Conservation (phyloP, 306 rosid species). For the Herpetospermum pedunculosum region DNA sequence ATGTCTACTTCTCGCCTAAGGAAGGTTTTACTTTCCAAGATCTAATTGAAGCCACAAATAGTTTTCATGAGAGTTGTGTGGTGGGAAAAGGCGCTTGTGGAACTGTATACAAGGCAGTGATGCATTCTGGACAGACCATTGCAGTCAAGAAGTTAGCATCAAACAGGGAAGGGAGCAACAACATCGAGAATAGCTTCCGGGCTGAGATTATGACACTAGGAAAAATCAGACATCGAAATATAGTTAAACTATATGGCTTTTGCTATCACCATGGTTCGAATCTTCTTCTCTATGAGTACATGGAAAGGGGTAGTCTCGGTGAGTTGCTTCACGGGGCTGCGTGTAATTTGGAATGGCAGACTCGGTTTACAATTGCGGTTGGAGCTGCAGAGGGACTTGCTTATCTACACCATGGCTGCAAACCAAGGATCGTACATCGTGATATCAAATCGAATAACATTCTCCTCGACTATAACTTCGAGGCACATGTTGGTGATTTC, state of each 20-base stretch:
- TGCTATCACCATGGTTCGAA: conserved; percentile 76
- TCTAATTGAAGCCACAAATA: conserved; percentile 69
- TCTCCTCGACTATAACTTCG: conserved; percentile 51
- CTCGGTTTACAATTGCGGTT: conserved; percentile 55
- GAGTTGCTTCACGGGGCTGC: conserved; percentile 63
- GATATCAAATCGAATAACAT: conserved; percentile 86
- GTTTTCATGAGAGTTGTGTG: conserved; percentile 44
- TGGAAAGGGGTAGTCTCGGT: conserved; percentile 83
- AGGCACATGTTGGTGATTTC: conserved; percentile 87
- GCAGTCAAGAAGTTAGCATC: conserved; percentile 79
- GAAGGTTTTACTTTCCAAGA: conserved; percentile 73
- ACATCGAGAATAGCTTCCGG: conserved; percentile 55
- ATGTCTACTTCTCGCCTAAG: conserved; percentile 68
- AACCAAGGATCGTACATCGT: conserved; percentile 74
- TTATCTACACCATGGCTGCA: conserved; percentile 78
- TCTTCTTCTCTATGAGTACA: conserved; percentile 72
- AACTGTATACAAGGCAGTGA: conserved; percentile 72
- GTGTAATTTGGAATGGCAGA: conserved; percentile 51
- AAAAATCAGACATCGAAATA: conserved; percentile 77
- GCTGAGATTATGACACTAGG: conserved; percentile 89
- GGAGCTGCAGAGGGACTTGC: conserved; percentile 88
- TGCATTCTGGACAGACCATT: conserved; percentile 48
- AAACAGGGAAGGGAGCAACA: conserved; percentile 51
- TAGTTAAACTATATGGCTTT: conserved; percentile 76
- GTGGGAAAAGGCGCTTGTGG: conserved; percentile 90